Evolutionary conservation across 805 yeast genomes (phyloP), one percentile per base, ranked within the genome.

Genomic region (Kodamaea jinghongensis): DNA sequence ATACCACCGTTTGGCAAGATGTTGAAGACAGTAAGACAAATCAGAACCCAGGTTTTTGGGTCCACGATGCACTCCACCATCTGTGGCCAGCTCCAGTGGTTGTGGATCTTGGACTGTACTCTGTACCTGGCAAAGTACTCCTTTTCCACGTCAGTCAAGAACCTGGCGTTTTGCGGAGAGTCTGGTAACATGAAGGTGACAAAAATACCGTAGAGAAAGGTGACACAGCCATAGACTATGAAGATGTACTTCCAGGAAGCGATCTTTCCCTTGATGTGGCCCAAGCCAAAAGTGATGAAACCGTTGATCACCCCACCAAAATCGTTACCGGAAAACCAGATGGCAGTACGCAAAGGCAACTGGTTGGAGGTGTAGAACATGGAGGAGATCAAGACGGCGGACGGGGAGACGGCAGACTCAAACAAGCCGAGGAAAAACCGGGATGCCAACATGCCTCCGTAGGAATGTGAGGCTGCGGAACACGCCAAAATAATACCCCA

Each of bases 51-150:
- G 11, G 39, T 29, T 23, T 36, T 28, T 23, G 4, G 4, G 33
- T 55, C 60, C 17, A 46, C 33, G 10, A 48, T 28, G 8, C 52
- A 53, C 37, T 53, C 56, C 23, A 31, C 31, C 13, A 42, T 45
- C 31, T 55, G 58, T 26, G 41, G 28, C 48, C 44, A 36, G 41
- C 52, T 49, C 40, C 48, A 55, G 13, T 42, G 39, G 29, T 32
- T 31, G 23, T 39, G 38, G 13, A 33, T 33, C 31, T 50, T 52
- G 11, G 41, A 39, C 13, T 44, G 9, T 9, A 49, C 47, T 35
- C 55, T 44, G 27, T 41, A 45, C 28, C 14, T 12, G 15, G 15
- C 30, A n/a, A 27, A 12, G 30, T 27, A 27, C 13, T 12, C 15
- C 39, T 42, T 51, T 30, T 44, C 39, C n/a, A 32, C n/a, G 33